Base-by-base conservation (phyloP, 306 rosid species). In the Castanopsis chinensis region DNA sequence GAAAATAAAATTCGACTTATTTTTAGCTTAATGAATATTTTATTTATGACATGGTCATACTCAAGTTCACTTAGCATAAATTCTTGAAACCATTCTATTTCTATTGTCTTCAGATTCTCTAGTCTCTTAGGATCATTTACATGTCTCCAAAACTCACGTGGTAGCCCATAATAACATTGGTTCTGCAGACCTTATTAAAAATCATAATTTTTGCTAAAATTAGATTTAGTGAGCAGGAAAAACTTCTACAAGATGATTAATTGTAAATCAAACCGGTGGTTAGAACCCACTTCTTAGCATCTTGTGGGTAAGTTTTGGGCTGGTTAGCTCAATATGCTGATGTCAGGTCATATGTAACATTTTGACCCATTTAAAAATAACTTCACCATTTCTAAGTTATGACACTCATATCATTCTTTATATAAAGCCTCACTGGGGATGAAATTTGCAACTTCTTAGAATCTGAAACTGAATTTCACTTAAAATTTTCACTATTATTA, bases 1-100 rank as follows among this genome's bases (percentile, higher is more conserved):
- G 14, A 60, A 52, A 63, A 58, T 56, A 69, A 52, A 49, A 37
- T 41, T 51, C 20, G 69, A 45, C 32, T 70, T 19, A 21, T 56
- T 73, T 71, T 52, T 23, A 71, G 64, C 60, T 27, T 32, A 11
- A 56, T 61, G 49, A 74, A 21, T 76, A 5, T 61, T 77, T 53
- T 80, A 57, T 60, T 54, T 54, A 21, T 68, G 78, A 52, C 57
- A 73, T 79, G 57, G 8, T 18, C 9, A 18, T 57, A 57, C 28
- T 20, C 4, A 7, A 23, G 23, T 7, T 20, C 63, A 20, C 63
- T 20, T 20, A 25, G 63, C 27, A 23, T 57, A 57, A 57, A 57
- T 57, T 57, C 21, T 21, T 57, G 1, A 18, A n/a, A 57, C 21
- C 25, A 23, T n/a, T 57, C 21, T n/a, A 57, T 57, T 14, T 20